phyloP scores from a whole-genome alignment of 2,329 filamentous ascomycete species.

The Dactylellina cionopaga region DNA sequence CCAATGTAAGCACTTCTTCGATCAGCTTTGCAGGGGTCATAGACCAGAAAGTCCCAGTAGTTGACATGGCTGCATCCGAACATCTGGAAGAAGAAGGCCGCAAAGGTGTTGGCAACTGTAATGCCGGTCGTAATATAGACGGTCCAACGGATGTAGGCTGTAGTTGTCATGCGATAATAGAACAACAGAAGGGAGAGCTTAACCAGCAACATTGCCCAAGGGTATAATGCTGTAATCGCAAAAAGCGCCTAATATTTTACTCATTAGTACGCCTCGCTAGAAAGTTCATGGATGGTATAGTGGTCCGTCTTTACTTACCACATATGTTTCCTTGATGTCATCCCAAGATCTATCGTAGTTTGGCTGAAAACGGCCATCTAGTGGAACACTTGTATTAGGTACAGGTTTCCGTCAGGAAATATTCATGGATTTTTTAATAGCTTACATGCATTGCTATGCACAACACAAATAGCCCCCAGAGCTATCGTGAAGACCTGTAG shows the following conservation, averaged over 20 bases:
- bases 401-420: no score
- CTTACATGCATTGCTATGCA: conserved; percentile 6
- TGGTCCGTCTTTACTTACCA: neutral
- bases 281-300: no score
- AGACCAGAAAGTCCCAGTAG: conserved; percentile 23
- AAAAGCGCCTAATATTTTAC: neutral
- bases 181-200: conserved; percentile 18
- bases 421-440: neutral
- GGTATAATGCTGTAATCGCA: neutral
- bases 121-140: neutral
- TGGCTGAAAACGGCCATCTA: neutral
- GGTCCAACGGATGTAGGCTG: conserved; percentile 2
- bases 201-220: conserved; percentile 22
- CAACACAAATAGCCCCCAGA: neutral
- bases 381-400: neutral
- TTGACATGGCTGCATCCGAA: neutral
- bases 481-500: neutral
- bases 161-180: conserved; percentile 12
- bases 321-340: neutral
- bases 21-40: neutral
- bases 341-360: conserved; percentile 10
- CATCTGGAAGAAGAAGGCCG: conserved; percentile 4
- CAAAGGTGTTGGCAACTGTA: conserved; percentile 13
- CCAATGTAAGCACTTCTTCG: neutral
- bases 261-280: neutral